Evolutionary conservation across 2,329 filamentous ascomycete species (phyloP), one percentile per base, ranked within the genome.

Genomic region (Pleomassaria siparia): DNA sequence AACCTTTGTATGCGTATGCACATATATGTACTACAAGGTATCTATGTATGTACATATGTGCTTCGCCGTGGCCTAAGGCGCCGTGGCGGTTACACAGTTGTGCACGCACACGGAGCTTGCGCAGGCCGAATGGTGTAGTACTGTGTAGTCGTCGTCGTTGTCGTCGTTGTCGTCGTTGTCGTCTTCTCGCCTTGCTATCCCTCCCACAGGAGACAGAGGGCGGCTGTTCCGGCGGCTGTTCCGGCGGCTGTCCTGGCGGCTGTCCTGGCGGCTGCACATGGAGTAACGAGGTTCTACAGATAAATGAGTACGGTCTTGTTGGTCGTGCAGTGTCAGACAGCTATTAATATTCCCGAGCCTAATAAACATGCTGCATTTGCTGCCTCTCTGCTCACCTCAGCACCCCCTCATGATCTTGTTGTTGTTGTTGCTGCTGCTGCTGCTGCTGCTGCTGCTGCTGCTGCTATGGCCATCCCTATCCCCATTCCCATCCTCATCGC

Each of bases 291-390:
- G 24, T 28, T 43, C 40, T 30, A 16, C 28, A 40, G 37, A 15
- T 40, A 20, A 24, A 28, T n/a, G 37, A 26, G 37, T 24, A 40
- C 13, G 15, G 15, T 16, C 5, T 9, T 6, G 40, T 10, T n/a
- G 6, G 26, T 30, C 18, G 15, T 44, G 35, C 46, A 30, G 40
- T 33, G 46, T 48, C 30, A 48, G 40, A 48, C 46, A 25, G 40
- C 40, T 44, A 48, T 48, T 44, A n/a, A n/a, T n/a, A n/a, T n/a
- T n/a, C n/a, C 33, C 26, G 18, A 48, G 46, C 46, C 25, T n/a
- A n/a, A n/a, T n/a, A 25, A 32, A 28, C 16, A 16, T 15, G 24
- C 29, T 22, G n/a, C 44, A 20, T 13, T 9, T 3, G 42, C n/a
- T 6, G 25, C 25, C 18, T 22, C 20, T 21, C 33, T 20, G 12